Evolutionary conservation across 2,329 filamentous ascomycete genomes (phyloP).

Genomic region (Penicillium sp.): DNA sequence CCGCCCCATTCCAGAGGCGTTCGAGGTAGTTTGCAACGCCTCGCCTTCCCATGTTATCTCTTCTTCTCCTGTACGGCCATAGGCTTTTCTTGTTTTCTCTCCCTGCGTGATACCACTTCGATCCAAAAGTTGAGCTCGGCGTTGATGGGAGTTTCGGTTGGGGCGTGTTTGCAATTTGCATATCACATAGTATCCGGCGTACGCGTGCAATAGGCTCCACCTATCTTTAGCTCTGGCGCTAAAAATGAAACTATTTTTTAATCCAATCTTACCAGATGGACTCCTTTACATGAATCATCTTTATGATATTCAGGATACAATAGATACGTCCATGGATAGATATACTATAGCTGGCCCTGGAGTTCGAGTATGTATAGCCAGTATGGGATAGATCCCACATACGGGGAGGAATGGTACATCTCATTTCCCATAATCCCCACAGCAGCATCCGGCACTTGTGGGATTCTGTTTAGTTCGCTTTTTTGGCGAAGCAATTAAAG

Average conservation of each 20-base stretch:
- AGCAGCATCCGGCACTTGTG: neutral
- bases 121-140: conserved; percentile 1
- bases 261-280: neutral
- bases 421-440: neutral
- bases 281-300: neutral
- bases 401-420: neutral
- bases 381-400: neutral
- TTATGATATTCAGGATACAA: neutral
- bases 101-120: conserved; percentile 6
- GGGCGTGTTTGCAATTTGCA: neutral
- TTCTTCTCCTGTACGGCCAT: neutral
- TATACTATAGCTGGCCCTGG: neutral
- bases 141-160: neutral
- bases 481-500: neutral
- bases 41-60: neutral
- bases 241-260: neutral
- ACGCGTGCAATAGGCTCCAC: neutral
- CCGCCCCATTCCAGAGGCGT: neutral
- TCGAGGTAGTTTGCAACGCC: neutral
- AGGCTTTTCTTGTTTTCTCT: neutral
- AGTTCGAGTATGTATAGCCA: neutral
- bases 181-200: conserved; percentile 1
- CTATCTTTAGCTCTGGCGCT: neutral
- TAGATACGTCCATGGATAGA: neutral
- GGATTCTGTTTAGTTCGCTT: too few species aligned